These are phyloP conservation scores for Dryadomyces quercivorus DNA, from an alignment of 2,329 filamentous ascomycete genomes.

Conservation along the genomic window DNA sequence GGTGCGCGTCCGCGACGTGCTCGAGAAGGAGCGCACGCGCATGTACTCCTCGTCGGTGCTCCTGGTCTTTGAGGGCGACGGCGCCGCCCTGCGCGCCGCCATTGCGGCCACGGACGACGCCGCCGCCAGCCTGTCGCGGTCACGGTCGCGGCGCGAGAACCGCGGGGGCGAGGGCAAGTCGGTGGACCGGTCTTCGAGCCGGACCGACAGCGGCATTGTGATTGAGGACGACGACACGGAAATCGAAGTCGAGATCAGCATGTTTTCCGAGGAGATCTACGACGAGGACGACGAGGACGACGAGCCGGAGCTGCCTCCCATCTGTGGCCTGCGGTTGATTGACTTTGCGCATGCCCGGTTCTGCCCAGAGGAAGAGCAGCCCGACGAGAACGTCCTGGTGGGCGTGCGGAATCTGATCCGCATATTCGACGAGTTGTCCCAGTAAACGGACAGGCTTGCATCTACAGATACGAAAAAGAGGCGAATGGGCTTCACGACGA, in stretches of 20 bases:
- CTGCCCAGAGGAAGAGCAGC: slow-evolving; percentile 69
- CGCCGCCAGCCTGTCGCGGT: not conserved
- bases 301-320: slow-evolving; percentile 39
- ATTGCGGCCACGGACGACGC: slow-evolving; percentile 34
- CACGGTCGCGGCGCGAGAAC: slow-evolving; percentile 6
- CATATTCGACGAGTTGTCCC: slow-evolving; percentile 57
- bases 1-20: slow-evolving; percentile 35
- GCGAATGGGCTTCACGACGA: not conserved
- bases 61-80: slow-evolving; percentile 54
- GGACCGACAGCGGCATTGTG: slow-evolving; percentile 45
- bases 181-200: slow-evolving; percentile 22
- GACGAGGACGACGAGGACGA: slow-evolving; percentile 19
- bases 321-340: slow-evolving; percentile 77
- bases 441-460: slow-evolving; percentile 10
- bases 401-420: slow-evolving; percentile 61
- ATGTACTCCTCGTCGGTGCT: slow-evolving; percentile 54
- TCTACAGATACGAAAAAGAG: not conserved
- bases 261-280: slow-evolving; percentile 23
- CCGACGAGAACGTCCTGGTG: slow-evolving; percentile 70
- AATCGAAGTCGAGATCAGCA: slow-evolving; percentile 40
- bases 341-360: slow-evolving; percentile 92
- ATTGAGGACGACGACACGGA: slow-evolving; percentile 31
- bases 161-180: not conserved
- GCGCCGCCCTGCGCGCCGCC: slow-evolving; percentile 36
- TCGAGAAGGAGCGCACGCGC: slow-evolving; percentile 44